Base-by-base conservation (phyloP, 768 basidiomycete species). In the Coprinopsis strossmayeri region DNA sequence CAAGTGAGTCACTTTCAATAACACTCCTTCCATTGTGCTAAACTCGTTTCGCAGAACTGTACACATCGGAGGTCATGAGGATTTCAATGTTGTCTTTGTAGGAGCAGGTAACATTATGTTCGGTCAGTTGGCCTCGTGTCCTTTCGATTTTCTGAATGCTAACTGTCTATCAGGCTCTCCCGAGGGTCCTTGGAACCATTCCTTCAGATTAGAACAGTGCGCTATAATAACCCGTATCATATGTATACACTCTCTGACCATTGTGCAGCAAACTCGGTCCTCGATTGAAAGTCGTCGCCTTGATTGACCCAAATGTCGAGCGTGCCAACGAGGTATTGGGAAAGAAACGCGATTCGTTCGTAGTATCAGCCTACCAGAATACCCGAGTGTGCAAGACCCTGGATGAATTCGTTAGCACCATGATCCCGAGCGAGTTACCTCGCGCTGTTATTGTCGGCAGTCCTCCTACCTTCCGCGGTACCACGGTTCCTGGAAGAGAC, bases 101-200 rank as follows among this genome's bases (percentile, higher is more conserved):
- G 94, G 94, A 44, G 94, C 94, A 23, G 94, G 93, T 13, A 95
- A 96, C 69, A 94, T 97, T 70, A 96, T 96, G 92, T 98, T 98
- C 62, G 94, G 93, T 81, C 46, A 48, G 27, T 20, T 30, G 3
- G n/a, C 43, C 37, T 15, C 44, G 38, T 21, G 5, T 7, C 11
- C 26, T 5, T 50, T 28, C 28, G 25, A n/a, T 32, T 45, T 35
- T 28, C 47, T 50, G 35, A 34, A 44, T 49, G 23, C 26, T 21
- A 11, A 42, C 17, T 5, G 27, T 20, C 10, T 38, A 15, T 28
- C 21, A 91, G 89, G 89, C 50, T 91, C 87, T 43, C 80, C 82
- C 35, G 89, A 91, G 61, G 91, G 90, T 35, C 91, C 90, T 17
- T 93, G 90, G 90, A 91, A 93, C 65, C 90, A 92, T 63, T 91